These are phyloP conservation scores for Meripilus lineatus DNA, from an alignment of 1,284 basidiomycete species.

Conservation along the genomic window DNA sequence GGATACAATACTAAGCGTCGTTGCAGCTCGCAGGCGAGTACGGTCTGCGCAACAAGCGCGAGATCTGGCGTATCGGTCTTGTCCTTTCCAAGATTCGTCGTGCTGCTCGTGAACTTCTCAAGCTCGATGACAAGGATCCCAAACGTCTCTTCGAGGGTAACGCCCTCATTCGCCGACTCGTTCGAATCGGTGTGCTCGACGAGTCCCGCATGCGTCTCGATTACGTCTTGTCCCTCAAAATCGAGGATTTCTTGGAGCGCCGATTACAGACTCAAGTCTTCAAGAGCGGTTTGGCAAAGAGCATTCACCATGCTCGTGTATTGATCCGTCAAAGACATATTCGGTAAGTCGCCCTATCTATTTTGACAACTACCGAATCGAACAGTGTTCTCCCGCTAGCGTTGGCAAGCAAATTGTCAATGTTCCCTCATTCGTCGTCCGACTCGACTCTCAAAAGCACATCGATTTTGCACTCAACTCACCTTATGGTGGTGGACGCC, in stretches of 20 bases:
- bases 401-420: constrained; percentile 99
- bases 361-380: constrained; percentile 1
- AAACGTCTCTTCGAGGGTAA: constrained; percentile 99
- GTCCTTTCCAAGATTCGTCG: constrained; percentile 99
- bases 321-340: constrained; percentile 97
- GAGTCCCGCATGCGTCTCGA: constrained; percentile 99
- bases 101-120: constrained; percentile 99
- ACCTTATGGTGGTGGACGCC: constrained; percentile 94
- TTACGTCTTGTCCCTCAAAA: constrained; percentile 99
- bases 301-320: constrained; percentile 97
- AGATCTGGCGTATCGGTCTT: constrained; percentile 99
- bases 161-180: constrained; percentile 97
- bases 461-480: constrained; percentile 98
- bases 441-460: constrained; percentile 96
- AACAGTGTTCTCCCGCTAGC: constrained; percentile 32
- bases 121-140: constrained; percentile 99
- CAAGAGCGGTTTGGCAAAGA: constrained; percentile 98
- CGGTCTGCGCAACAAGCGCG: constrained; percentile 99
- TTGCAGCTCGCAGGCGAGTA: constrained; percentile 95
- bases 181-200: constrained; percentile 99
- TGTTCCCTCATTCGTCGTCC: constrained; percentile 98
- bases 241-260: constrained; percentile 99
- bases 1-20: not conserved
- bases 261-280: constrained; percentile 99
- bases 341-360: constrained; percentile 49